Evolutionary conservation across 768 basidiomycete genomes (phyloP).

Genomic region (Pulveroboletus sp.): DNA sequence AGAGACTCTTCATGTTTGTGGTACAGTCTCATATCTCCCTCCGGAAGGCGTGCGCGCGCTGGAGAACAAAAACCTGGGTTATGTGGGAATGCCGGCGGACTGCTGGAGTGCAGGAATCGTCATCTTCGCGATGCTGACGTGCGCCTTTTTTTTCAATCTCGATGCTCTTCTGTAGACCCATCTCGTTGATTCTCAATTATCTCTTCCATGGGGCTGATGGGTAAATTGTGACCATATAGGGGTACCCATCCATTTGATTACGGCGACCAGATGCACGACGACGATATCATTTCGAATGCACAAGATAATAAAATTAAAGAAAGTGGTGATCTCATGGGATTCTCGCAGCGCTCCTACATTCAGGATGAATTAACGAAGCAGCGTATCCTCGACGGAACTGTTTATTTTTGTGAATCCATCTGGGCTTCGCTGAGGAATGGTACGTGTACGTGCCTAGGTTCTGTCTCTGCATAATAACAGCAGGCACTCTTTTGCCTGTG

Average conservation of each 20-base stretch:
- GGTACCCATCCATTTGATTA: slow-evolving; percentile 80
- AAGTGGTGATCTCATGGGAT: slow-evolving; percentile 28
- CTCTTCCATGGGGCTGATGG: slow-evolving; percentile 11
- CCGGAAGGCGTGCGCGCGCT: slow-evolving; percentile 82
- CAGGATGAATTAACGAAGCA: slow-evolving; percentile 64
- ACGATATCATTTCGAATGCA: slow-evolving; percentile 2
- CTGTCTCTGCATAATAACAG: not conserved
- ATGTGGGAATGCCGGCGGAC: slow-evolving; percentile 82
- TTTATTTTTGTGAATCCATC: slow-evolving; percentile 51
- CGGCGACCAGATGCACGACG: slow-evolving; percentile 29
- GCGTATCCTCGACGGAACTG: slow-evolving; percentile 61
- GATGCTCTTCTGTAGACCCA: not conserved
- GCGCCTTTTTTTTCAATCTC: slow-evolving; percentile 30
- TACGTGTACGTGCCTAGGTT: slow-evolving; percentile 29
- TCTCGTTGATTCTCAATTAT: not conserved
- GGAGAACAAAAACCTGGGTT: slow-evolving; percentile 70
- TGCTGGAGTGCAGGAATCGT: slow-evolving; percentile 88
- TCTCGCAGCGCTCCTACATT: slow-evolving; percentile 35
- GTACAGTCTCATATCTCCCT: slow-evolving; percentile 84
- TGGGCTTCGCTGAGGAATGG: slow-evolving; percentile 64
- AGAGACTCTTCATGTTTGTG: slow-evolving; percentile 82
- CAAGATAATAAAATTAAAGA: slow-evolving; percentile 31
- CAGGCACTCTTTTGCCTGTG: slow-evolving; percentile 1
- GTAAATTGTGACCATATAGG: slow-evolving; percentile 34
- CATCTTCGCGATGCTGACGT: slow-evolving; percentile 83